phyloP scores from a whole-genome alignment of 371 early-diverging fungal genomes.

The Apophysomyces trapeziformis region DNA sequence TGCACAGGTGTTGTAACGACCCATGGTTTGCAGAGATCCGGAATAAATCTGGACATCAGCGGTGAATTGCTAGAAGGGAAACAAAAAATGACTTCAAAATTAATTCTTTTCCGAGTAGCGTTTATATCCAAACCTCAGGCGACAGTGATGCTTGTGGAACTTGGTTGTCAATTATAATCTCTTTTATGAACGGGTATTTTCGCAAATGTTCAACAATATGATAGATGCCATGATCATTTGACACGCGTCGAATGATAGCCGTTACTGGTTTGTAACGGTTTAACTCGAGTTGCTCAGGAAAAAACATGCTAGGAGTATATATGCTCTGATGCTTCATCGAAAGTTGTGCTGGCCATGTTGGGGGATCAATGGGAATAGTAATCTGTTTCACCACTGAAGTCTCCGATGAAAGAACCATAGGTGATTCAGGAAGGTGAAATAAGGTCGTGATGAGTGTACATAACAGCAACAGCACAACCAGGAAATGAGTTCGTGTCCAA shows the following conservation, averaged over 20 bases:
- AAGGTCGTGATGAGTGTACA: background rate
- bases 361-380: background rate
- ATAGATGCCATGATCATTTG: slow-evolving; percentile 49
- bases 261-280: slow-evolving; percentile 57
- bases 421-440: background rate
- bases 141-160: slow-evolving; percentile 37
- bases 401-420: background rate
- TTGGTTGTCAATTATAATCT: slow-evolving; percentile 61
- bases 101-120: too few relatives aligned
- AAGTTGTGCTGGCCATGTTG: slow-evolving; percentile 1
- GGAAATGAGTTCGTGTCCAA: background rate
- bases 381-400: background rate
- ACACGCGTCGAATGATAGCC: slow-evolving; percentile 58
- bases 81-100: too few relatives aligned
- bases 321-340: slow-evolving; percentile 26
- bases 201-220: slow-evolving; percentile 50
- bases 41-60: background rate
- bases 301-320: slow-evolving; percentile 45
- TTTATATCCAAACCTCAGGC: slow-evolving; percentile 25
- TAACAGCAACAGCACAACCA: background rate
- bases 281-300: slow-evolving; percentile 32
- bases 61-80: background rate
- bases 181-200: slow-evolving; percentile 62
- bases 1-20: slow-evolving; percentile 45
- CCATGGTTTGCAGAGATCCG: background rate